These are phyloP conservation scores for Ophiostoma piceae DNA, from an alignment of 2,329 filamentous ascomycete genomes.

Conservation along the genomic window DNA sequence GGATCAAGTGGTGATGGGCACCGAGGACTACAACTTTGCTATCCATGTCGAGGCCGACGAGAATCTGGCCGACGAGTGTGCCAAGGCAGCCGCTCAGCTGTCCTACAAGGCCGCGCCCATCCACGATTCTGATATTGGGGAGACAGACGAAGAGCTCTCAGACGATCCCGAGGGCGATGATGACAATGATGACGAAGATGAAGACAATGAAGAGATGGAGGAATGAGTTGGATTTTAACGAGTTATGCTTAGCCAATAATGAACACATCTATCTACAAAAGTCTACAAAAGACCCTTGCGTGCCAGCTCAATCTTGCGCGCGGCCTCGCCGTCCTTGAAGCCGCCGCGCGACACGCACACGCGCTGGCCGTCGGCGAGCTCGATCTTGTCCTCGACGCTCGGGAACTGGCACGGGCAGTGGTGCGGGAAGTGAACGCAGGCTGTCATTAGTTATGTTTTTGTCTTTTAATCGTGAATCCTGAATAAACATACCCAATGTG, in stretches of 20 bases:
- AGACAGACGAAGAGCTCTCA: no score
- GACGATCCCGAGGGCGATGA: no score
- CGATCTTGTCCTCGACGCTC: slow-evolving; percentile 70
- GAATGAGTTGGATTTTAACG: neutral
- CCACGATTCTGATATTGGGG: no score
- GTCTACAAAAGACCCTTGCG: slow-evolving; percentile 66
- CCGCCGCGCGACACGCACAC: slow-evolving; percentile 72
- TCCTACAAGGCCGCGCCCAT: neutral
- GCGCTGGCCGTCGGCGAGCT: slow-evolving; percentile 64
- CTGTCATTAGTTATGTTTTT: slow-evolving; percentile 34
- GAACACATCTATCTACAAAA: neutral
- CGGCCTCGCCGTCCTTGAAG: slow-evolving; percentile 64
- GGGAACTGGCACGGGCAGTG: slow-evolving; percentile 92
- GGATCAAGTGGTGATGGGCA: neutral
- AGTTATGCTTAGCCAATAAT: neutral
- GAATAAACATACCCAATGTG: slow-evolving; percentile 56
- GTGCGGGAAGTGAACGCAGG: slow-evolving; percentile 93
- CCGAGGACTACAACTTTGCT: neutral
- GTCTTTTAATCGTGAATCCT: neutral
- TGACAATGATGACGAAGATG: neutral
- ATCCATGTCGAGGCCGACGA: neutral
- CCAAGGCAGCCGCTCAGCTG: neutral
- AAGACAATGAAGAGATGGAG: neutral
- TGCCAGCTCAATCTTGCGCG: slow-evolving; percentile 71
- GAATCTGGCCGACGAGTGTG: neutral